Evolutionary conservation across 1,139 yeast species (phyloP).

Genomic region (Yamadazyma sp.): DNA sequence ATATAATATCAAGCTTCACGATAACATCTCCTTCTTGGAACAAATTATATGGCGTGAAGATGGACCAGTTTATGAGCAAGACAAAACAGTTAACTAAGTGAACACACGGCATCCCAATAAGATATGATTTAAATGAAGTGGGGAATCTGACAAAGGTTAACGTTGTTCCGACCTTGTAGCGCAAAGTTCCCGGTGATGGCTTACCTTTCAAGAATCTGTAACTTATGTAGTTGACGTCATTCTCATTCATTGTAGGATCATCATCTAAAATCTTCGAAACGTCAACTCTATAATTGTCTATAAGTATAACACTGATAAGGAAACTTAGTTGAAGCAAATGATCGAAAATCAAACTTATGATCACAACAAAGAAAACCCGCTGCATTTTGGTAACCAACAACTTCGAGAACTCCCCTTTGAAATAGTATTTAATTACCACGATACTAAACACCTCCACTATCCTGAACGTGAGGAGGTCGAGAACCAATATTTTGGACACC

Average conservation of each 20-base stretch:
- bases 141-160: constrained; percentile 39
- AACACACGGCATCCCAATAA: constrained; percentile 18
- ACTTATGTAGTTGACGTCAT: constrained; percentile 25
- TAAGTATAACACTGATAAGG: constrained; percentile 61
- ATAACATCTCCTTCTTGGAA: constrained; percentile 20
- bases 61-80: constrained; percentile 25
- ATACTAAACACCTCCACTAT: constrained; percentile 9
- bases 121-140: constrained; percentile 19
- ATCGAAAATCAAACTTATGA: constrained; percentile 51
- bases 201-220: constrained; percentile 21
- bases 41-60: constrained; percentile 26
- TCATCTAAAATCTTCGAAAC: constrained; percentile 47
- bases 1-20: constrained; percentile 3
- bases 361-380: constrained; percentile 19
- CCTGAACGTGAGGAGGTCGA: constrained; percentile 15
- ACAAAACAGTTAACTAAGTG: constrained; percentile 20
- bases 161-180: constrained; percentile 34
- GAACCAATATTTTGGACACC: constrained; percentile 19
- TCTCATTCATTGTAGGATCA: constrained; percentile 2
- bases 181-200: constrained; percentile 22
- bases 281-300: constrained; percentile 66
- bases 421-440: constrained; percentile 15
- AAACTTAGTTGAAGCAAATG: constrained; percentile 61
- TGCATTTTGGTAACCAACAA: constrained; percentile 21
- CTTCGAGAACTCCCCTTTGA: constrained; percentile 20